Evolutionary conservation across 768 basidiomycete genomes (phyloP), one percentile per base, ranked within the genome.

Genomic region (Termitomyces sp.): DNA sequence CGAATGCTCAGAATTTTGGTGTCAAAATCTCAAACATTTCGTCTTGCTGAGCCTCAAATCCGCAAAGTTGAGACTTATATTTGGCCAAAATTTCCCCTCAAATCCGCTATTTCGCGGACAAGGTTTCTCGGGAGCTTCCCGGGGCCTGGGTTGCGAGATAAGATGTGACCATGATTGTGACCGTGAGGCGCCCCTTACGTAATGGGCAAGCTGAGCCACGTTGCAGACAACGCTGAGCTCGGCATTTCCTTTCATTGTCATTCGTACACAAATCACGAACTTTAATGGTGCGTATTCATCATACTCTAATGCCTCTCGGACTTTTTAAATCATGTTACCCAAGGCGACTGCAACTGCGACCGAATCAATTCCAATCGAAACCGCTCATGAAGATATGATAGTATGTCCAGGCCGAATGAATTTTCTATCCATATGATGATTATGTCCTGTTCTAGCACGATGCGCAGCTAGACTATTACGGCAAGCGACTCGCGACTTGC

Each of bases 371-470:
- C 91, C 86, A 59, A 90, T 99, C 53, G 96, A 99, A 76, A 98
- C 96, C 1, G 87, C 89, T 15, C 96, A 99, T 73, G 94, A 96
- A 74, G 97, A 98, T 76, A 97, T 98, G 94, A 98, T 98, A 66
- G 96, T 97, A 75, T 64, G 93, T 77, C 60, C 1, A 15, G 29
- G n/a, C 38, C 36, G 34, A 12, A 31, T 15, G 29, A 6, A 31
- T 38, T 32, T 20, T 34, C 61, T 20, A 17, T 62, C 12, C 62
- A 17, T 58, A 37, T 34, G 36, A 17, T 51, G 56, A 56, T 55
- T 47, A 56, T 53, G 43, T 31, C 60, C 36, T 58, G 25, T 43
- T 31, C 40, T n/a, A 97, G 96, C 96, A 98, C 73, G 97, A 99
- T 72, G 96, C 96, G 20, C 97, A 98, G 69, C 79, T 99, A 20